phyloP scores from a whole-genome alignment of 2,329 filamentous ascomycete genomes.

The Penicillium sp. region DNA sequence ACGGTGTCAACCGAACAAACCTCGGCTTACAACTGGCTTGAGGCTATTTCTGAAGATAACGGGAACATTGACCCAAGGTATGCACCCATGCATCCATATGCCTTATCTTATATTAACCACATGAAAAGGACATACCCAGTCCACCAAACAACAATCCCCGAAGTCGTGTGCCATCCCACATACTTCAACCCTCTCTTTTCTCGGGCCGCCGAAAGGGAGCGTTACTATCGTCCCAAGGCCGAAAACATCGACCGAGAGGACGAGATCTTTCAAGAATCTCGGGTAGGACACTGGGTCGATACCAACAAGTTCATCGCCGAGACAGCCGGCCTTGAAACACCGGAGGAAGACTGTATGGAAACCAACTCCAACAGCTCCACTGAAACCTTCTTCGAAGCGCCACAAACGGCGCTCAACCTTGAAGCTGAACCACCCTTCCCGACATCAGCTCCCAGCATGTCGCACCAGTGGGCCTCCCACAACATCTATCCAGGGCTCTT shows the following conservation, averaged over 20 bases:
- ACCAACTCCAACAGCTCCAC: not conserved
- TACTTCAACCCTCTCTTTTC: not conserved
- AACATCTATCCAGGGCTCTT: not conserved
- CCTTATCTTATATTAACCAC: not conserved
- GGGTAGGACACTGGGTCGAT: not conserved
- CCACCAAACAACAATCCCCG: not conserved
- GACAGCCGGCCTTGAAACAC: not conserved
- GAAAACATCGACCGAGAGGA: not conserved
- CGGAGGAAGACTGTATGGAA: not conserved
- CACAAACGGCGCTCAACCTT: conserved; percentile 1
- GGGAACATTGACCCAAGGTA: conserved; percentile 1
- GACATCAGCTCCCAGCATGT: not conserved
- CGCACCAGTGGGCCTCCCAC: conserved; percentile 6
- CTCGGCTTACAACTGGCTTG: not conserved
- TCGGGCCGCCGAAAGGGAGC: not conserved
- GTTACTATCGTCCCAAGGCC: not conserved
- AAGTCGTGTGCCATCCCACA: not conserved
- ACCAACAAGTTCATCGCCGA: not conserved
- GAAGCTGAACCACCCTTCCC: conserved; percentile 13
- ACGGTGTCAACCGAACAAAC: not conserved
- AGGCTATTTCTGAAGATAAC: not conserved
- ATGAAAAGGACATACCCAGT: not conserved
- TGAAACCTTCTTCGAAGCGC: not conserved
- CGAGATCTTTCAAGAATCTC: not conserved
- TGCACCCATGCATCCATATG: not conserved